A percentile compares a stretch with the other conserved stretches of the same genome.
Conservation (phyloP, 2,329 filamentous ascomycete species). For the Arthrinium phaeospermum region DNA sequence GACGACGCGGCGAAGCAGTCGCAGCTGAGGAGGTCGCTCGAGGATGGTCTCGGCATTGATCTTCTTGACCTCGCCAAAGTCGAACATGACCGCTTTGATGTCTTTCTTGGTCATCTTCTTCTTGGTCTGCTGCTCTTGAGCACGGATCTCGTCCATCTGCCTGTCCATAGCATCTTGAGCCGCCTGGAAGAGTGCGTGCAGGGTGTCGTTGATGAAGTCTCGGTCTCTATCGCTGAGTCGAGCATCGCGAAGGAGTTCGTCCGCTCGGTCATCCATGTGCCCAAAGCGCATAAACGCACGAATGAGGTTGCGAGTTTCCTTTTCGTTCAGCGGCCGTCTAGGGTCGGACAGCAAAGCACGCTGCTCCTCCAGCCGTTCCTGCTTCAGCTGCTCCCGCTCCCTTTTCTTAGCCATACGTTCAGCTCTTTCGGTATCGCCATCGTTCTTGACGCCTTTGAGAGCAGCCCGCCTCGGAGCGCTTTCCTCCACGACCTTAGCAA, state of each 20-base stretch:
- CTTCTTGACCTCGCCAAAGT: slow-evolving; percentile 91
- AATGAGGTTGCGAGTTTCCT: slow-evolving; percentile 91
- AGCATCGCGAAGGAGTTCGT: slow-evolving; percentile 87
- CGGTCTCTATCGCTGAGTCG: slow-evolving; percentile 82
- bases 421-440: slow-evolving; percentile 63
- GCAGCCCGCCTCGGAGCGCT: slow-evolving; percentile 79
- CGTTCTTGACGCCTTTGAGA: slow-evolving; percentile 60
- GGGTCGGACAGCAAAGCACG: slow-evolving; percentile 80
- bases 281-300: slow-evolving; percentile 91
- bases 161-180: slow-evolving; percentile 65
- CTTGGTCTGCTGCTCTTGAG: slow-evolving; percentile 81
- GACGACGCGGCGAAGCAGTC: slow-evolving; percentile 78
- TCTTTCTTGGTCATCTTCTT: slow-evolving; percentile 94
- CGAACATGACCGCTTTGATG: slow-evolving; percentile 94
- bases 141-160: slow-evolving; percentile 74
- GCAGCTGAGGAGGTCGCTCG: slow-evolving; percentile 88
- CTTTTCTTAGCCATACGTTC: slow-evolving; percentile 71
- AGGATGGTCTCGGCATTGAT: slow-evolving; percentile 95
- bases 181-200: slow-evolving; percentile 73
- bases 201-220: slow-evolving; percentile 76
- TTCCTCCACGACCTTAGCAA: slow-evolving; percentile 81
- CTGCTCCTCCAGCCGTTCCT: slow-evolving; percentile 76
- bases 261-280: slow-evolving; percentile 83
- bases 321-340: slow-evolving; percentile 86
- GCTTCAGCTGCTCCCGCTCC: slow-evolving; percentile 69